Base-by-base conservation (phyloP, 2,329 filamentous ascomycete genomes). In the Curvularia sp. region DNA sequence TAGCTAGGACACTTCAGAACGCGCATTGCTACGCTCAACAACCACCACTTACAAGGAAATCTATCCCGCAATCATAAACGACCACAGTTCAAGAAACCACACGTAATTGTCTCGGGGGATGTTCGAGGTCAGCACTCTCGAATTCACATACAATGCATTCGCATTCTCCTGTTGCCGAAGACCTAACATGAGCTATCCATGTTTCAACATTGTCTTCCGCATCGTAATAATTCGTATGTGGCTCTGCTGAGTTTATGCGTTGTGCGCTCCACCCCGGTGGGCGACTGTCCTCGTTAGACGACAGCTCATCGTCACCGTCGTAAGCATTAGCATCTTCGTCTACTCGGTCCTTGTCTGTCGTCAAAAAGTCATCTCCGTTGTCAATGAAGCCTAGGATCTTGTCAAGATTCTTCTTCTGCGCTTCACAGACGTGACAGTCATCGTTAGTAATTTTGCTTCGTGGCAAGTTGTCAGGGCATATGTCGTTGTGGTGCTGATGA, bases 391-490 rank as follows among this genome's bases (percentile, higher is more conserved):
- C 13, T 15, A 18, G 13, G 1, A 2, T 5, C 8, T 9, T n/a
- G 26, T 18, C 15, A 10, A 1, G 6, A n/a, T 10, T 44, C 4
- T 28, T 18, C 13, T 20, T 30, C 5, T 18, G 31, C 26, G 5
- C 18, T 42, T 20, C 5, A 57, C 49, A 57, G 33, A 7, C 15
- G 13, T n/a, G 9, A 35, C 55, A 57, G n/a, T 35, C 20, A 15
- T 47, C 41, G 9, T 42, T 15, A 6, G 48, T 43, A 3, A 18
- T 42, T 15, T 38, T 31, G 8, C 20, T 53, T 5, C 26, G 26
- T 30, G 55, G 15, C 13, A 28, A 5, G 6, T 22, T 49, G n/a
- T 26, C 13, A 15, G 26, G 38, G 22, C 43, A 57, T 43, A 28
- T 24, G 35, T 38, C 30, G n/a, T 28, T 20, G 4, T 35, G 28